Evolutionary conservation across 805 yeast species (phyloP).

Genomic region (Starmerella powellii): DNA sequence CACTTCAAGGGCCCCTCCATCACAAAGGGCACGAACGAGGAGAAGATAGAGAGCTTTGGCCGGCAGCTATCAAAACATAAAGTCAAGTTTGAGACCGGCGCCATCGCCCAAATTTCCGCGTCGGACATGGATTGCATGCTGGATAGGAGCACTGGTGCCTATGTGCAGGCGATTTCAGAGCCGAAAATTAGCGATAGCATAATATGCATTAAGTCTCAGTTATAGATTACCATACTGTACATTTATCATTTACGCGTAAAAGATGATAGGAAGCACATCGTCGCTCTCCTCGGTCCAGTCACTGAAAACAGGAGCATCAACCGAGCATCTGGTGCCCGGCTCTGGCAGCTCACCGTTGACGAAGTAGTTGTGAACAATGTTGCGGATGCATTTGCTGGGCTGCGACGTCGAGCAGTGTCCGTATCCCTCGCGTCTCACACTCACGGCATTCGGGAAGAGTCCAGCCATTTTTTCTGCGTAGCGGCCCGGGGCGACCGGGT

Average conservation of each 20-base stretch:
- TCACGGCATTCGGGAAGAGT: slow-evolving; percentile 15
- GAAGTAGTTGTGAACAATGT: slow-evolving; percentile 13
- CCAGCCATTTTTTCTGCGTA: slow-evolving; percentile 17
- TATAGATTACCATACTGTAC: too few relatives aligned
- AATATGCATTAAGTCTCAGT: slow-evolving; percentile 13
- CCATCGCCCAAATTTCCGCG: slow-evolving; percentile 13
- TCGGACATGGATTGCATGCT: slow-evolving; percentile 19
- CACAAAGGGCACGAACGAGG: slow-evolving; percentile 9
- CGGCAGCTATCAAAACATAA: slow-evolving; percentile 29
- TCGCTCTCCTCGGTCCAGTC: too few relatives aligned
- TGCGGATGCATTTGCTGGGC: slow-evolving; percentile 17
- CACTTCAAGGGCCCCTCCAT: slow-evolving; percentile 24
- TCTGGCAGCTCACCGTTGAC: slow-evolving; percentile 16
- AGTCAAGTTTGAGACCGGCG: slow-evolving; percentile 32
- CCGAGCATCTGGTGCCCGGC: slow-evolving; percentile 13
- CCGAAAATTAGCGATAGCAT: slow-evolving; percentile 17
- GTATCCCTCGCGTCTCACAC: slow-evolving; percentile 18
- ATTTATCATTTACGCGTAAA: too few relatives aligned
- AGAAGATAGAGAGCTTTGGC: slow-evolving; percentile 15
- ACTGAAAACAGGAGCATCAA: slow-evolving; percentile 6
- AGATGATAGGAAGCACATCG: too few relatives aligned
- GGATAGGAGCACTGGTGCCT: slow-evolving; percentile 22
- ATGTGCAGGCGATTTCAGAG: slow-evolving; percentile 13
- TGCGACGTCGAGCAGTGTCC: slow-evolving; percentile 23
- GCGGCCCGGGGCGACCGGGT: slow-evolving; percentile 23